Percentiles rank a stretch among this genome's conserved stretches.
These are phyloP conservation scores for Jimgerdemannia lactiflua DNA, from an alignment of 192 early-diverging fungal genomes.

Conservation along the genomic window DNA sequence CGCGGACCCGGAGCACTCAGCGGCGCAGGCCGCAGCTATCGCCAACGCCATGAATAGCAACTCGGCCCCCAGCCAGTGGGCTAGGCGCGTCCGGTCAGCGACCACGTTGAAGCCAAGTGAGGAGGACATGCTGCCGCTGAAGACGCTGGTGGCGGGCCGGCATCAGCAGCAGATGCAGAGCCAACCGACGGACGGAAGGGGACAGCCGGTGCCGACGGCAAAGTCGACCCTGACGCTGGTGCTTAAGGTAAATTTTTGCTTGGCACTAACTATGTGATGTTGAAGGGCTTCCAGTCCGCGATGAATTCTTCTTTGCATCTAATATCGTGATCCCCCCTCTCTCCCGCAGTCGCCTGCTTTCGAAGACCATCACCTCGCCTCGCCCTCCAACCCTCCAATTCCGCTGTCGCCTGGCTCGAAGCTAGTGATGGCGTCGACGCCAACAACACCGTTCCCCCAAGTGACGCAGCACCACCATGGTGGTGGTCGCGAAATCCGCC, in stretches of 20 bases:
- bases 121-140: conserved; percentile 38
- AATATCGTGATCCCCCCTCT: no score
- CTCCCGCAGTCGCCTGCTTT: no score
- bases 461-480: background rate
- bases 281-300: no score
- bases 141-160: conserved; percentile 26
- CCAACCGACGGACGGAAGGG: conserved; percentile 1
- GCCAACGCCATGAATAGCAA: no score
- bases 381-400: no score
- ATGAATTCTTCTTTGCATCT: no score
- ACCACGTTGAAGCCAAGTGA: conserved; percentile 38
- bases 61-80: conserved; percentile 26
- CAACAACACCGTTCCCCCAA: background rate
- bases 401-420: no score
- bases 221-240: background rate
- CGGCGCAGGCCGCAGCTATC: conserved; percentile 1
- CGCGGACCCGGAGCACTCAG: background rate
- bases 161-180: conserved; percentile 19
- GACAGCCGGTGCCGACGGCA: background rate
- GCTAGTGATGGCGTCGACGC: no score
- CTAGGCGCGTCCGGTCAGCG: conserved; percentile 43
- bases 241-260: conserved; percentile 1
- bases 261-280: background rate
- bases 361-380: no score
- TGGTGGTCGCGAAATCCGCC: conserved; percentile 31